Conservation (phyloP, 805 yeast genomes). For the Wickerhamiella siamensis region DNA sequence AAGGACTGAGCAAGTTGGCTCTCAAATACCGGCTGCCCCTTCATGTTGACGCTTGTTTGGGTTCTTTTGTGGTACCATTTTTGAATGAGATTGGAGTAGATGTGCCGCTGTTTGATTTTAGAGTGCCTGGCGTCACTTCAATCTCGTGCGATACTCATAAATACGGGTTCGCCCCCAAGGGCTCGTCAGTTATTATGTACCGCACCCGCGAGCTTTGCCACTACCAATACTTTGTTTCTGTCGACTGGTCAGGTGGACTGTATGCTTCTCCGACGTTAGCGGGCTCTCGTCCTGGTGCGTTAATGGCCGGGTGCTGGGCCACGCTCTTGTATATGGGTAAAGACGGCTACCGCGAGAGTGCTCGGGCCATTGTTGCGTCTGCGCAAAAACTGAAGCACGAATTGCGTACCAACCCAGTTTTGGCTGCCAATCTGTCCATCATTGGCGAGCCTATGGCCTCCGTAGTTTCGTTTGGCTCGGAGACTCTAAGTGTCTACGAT, state of each 20-base stretch:
- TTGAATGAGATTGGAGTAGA: constrained; percentile 39
- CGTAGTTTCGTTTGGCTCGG: constrained; percentile 65
- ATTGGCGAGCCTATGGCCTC: constrained; percentile 79
- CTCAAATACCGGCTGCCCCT: constrained; percentile 59
- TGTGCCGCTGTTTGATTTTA: constrained; percentile 59
- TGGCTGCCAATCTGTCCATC: constrained; percentile 31
- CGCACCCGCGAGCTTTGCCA: constrained; percentile 50
- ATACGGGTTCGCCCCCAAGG: constrained; percentile 97
- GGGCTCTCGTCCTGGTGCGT: constrained; percentile 93
- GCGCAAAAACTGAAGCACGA: constrained; percentile 43
- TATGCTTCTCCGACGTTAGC: constrained; percentile 95
- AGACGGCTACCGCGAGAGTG: constrained; percentile 60
- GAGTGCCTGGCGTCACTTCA: constrained; percentile 82
- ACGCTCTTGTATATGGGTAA: constrained; percentile 71
- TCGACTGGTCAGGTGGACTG: constrained; percentile 89
- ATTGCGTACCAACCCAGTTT: constrained; percentile 34
- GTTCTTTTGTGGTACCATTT: constrained; percentile 79
- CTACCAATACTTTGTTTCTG: constrained; percentile 68
- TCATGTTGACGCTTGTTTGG: constrained; percentile 92
- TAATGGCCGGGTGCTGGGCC: constrained; percentile 98
- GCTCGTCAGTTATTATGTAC: constrained; percentile 86
- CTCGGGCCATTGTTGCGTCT: constrained; percentile 51
- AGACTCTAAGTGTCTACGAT: constrained; percentile 52
- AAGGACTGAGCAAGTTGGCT: constrained; percentile 51
- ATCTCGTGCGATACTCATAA: constrained; percentile 99